Conservation (phyloP, 2,329 filamentous ascomycete species). For the Phialophora verrucosa region DNA sequence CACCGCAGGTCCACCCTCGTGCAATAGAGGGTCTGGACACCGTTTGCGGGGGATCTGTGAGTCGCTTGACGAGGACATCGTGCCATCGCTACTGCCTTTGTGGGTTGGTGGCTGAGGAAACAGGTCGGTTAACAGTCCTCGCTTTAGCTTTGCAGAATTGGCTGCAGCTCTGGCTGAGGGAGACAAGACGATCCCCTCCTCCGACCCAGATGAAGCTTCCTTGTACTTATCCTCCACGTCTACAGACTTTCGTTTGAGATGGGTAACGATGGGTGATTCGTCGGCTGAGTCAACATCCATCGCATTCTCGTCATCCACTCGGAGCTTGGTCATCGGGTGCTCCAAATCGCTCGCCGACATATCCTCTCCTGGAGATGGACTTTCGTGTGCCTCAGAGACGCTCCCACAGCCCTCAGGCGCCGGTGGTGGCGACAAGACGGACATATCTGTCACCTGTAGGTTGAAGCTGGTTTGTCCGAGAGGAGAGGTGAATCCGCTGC, state of each 20-base stretch:
- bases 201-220: background rate
- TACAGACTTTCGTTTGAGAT: slow-evolving; percentile 27
- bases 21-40: slow-evolving; percentile 36
- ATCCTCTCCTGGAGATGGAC: background rate
- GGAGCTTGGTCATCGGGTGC: slow-evolving; percentile 31
- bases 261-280: slow-evolving; percentile 33
- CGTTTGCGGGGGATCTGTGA: slow-evolving; percentile 8
- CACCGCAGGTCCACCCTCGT: slow-evolving; percentile 28
- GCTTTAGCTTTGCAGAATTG: slow-evolving; percentile 38
- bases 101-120: slow-evolving; percentile 26
- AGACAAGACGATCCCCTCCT: slow-evolving; percentile 32
- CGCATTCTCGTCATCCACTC: slow-evolving; percentile 28
- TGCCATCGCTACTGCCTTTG: slow-evolving; percentile 18
- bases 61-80: slow-evolving; percentile 15
- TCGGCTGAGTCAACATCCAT: slow-evolving; percentile 29
- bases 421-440: background rate
- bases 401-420: background rate
- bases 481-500: slow-evolving; percentile 39
- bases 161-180: slow-evolving; percentile 38
- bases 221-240: slow-evolving; percentile 10
- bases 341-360: slow-evolving; percentile 32
- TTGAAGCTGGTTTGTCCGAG: slow-evolving; percentile 12
- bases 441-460: slow-evolving; percentile 2
- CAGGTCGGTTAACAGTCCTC: slow-evolving; percentile 32
- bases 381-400: background rate